Evolutionary conservation across 345 rosid species (phyloP).

Genomic region (Brassica juncea): DNA sequence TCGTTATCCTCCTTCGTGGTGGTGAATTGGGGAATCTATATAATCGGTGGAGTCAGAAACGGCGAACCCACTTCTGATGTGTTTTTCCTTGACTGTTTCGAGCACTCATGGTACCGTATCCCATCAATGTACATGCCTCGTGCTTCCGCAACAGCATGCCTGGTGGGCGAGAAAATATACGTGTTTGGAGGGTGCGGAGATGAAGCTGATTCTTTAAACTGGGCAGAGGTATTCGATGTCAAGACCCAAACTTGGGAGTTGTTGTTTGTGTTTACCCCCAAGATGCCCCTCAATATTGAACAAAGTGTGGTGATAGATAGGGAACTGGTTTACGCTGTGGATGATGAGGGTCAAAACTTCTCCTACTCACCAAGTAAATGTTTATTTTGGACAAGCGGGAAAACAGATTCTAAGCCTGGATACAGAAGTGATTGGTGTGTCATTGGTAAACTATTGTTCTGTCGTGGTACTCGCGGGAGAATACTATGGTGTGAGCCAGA

Average conservation of each 20-base stretch:
- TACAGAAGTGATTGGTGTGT: not conserved
- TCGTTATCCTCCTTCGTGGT: slow-evolving; percentile 3
- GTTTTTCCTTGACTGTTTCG: not conserved
- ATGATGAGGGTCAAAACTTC: not conserved
- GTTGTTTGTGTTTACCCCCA: not conserved
- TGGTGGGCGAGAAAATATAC: not conserved
- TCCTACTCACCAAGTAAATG: not conserved
- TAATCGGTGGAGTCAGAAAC: not conserved
- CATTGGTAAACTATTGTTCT: not conserved
- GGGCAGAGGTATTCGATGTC: not conserved
- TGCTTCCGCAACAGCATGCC: not conserved
- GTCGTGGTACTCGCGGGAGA: not conserved
- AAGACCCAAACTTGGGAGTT: not conserved
- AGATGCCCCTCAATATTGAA: not conserved
- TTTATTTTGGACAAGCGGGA: not conserved
- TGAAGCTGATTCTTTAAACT: not conserved
- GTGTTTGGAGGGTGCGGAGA: not conserved
- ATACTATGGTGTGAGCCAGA: not conserved
- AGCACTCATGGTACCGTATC: not conserved
- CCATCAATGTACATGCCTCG: not conserved
- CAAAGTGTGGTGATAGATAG: not conserved
- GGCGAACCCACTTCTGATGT: not conserved
- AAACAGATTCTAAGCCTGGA: not conserved
- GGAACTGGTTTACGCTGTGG: not conserved
- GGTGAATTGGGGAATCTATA: not conserved